Evolutionary conservation across 495 filamentous ascomycete genomes (phyloP), one percentile per base, ranked within the genome.

Genomic region (Parathielavia hyrcaniae): DNA sequence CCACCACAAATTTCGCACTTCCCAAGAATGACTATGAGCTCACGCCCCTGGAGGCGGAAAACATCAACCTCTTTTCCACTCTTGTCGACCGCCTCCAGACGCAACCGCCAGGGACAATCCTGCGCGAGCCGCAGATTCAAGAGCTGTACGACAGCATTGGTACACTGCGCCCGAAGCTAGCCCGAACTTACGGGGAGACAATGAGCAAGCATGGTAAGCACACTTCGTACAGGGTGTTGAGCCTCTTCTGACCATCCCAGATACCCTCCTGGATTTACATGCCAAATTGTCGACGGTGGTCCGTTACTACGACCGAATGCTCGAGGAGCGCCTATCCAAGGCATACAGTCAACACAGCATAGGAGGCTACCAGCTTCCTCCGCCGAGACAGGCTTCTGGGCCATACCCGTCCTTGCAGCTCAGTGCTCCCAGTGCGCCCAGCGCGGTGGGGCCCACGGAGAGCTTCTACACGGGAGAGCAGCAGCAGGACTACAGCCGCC

Each of bases 131-230:
- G 7, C 92, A 97, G 65, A 98, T 98, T 43, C 93, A 98, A 68
- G 93, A 98, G 72, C 77, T 98, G 9, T 98, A 98, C 68, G 95
- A 97, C 60, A 93, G 91, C 67, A 97, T 98, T 63, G 91, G 95
- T 13, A 75, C 88, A 4, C 77, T 98, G 58, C 83, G 93, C 49
- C 93, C 93, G 2, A 98, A 98, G 72, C 76, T 98, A 53, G 95
- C 95, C 16, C 83, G 93, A 54, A 97, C 92, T 9, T 97, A 97
- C 73, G 93, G 93, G 39, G 93, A 98, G 73, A 97, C 93, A 1
- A 97, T 97, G 93, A 97, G 92, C 80, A 98, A 97, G 72, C 93
- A 97, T 70, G 92, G 91, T 89, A 77, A 68, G 83, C 77, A 34
- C 22, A 14, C 11, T 44, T 39, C 9, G 59, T 41, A 11, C 53